Conservation (phyloP, 2,329 filamentous ascomycete genomes). For the Cladorrhinum sp. region DNA sequence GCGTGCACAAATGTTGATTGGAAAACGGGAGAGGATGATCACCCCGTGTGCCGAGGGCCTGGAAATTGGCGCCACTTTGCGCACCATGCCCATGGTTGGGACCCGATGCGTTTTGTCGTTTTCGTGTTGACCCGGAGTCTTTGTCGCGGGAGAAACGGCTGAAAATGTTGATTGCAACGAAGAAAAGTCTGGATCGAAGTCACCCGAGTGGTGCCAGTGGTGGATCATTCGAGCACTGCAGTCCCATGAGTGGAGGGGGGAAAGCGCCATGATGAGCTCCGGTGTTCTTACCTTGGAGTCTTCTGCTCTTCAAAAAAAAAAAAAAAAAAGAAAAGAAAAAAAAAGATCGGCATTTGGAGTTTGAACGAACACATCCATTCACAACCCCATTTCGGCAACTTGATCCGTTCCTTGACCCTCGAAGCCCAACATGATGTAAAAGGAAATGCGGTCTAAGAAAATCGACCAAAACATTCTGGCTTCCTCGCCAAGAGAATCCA, state of each 20-base stretch:
- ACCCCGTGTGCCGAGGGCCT: too few species aligned
- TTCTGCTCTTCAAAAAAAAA: too few species aligned
- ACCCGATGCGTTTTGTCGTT: not conserved
- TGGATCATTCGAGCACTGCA: not conserved
- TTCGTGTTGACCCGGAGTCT: not conserved
- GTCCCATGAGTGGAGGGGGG: not conserved
- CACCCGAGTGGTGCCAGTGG: not conserved
- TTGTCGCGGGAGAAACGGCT: not conserved
- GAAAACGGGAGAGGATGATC: not conserved
- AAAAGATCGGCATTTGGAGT: too few species aligned
- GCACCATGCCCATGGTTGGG: not conserved
- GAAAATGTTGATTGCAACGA: too few species aligned
- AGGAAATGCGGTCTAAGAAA: not conserved
- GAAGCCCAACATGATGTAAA: not conserved
- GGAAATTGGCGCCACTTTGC: too few species aligned
- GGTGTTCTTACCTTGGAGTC: too few species aligned
- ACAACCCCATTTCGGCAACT: too few species aligned
- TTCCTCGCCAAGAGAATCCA: not conserved
- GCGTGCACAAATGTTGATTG: not conserved
- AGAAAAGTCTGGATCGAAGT: not conserved
- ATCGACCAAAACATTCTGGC: not conserved
- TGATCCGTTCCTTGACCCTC: not conserved
- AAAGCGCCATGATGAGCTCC: not conserved
- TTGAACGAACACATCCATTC: too few species aligned
- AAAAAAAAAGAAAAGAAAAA: too few species aligned